Conservation (phyloP, 2,329 filamentous ascomycete genomes). For the Coleophoma cylindrospora region DNA sequence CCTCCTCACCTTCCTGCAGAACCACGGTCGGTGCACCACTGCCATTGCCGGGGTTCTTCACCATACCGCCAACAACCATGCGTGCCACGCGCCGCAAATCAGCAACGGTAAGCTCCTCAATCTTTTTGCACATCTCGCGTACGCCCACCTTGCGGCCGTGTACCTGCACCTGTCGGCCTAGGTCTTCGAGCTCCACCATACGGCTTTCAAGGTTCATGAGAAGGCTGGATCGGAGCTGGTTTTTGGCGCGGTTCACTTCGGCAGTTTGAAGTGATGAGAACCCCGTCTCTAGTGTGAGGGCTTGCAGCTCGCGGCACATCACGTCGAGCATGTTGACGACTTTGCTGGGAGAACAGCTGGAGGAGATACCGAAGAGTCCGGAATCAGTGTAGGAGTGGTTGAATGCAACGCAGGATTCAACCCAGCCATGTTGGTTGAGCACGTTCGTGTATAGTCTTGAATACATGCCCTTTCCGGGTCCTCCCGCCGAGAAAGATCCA, state of each 20-base stretch:
- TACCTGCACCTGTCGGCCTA: slow-evolving; percentile 94
- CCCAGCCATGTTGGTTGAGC: slow-evolving; percentile 95
- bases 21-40: slow-evolving; percentile 92
- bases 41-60: slow-evolving; percentile 70
- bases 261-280: slow-evolving; percentile 64
- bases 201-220: slow-evolving; percentile 97
- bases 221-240: slow-evolving; percentile 83
- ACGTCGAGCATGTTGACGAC: slow-evolving; percentile 86
- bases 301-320: slow-evolving; percentile 84
- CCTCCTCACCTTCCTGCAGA: slow-evolving; percentile 78
- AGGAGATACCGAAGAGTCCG: slow-evolving; percentile 90
- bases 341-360: slow-evolving; percentile 74
- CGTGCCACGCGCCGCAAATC: slow-evolving; percentile 80
- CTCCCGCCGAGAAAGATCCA: slow-evolving; percentile 93
- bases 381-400: slow-evolving; percentile 97
- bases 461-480: slow-evolving; percentile 98
- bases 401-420: slow-evolving; percentile 92
- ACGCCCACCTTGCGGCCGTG: slow-evolving; percentile 90
- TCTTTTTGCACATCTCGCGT: slow-evolving; percentile 84
- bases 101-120: slow-evolving; percentile 72
- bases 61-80: slow-evolving; percentile 70
- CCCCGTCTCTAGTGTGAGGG: slow-evolving; percentile 71
- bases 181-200: slow-evolving; percentile 96
- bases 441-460: slow-evolving; percentile 96
- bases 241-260: slow-evolving; percentile 92